These are phyloP conservation scores for Calvatia gigantea DNA, from an alignment of 768 basidiomycete genomes.

Conservation along the genomic window DNA sequence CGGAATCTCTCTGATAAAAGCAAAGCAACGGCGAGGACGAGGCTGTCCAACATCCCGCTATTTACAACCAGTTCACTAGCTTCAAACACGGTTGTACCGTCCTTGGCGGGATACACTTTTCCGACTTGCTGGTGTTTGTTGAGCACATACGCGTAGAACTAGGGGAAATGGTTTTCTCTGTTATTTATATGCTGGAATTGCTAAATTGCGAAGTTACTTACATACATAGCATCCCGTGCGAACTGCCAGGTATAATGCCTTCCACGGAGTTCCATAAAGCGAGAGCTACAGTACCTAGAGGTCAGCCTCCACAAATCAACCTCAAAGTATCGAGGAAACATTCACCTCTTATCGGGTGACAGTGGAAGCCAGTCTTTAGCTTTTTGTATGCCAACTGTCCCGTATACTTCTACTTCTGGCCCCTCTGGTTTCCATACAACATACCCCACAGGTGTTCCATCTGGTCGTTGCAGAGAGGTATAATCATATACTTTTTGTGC, in stretches of 20 bases:
- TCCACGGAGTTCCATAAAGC: constrained; percentile 8
- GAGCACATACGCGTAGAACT: constrained; percentile 8
- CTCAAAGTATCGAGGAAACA: not conserved
- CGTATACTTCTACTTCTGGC: constrained; percentile 31
- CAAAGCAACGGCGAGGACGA: constrained; percentile 1
- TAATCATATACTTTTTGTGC: constrained; percentile 26
- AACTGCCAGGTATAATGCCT: constrained; percentile 13
- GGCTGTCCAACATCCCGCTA: constrained; percentile 4
- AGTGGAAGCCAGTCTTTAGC: constrained; percentile 35
- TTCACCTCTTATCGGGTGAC: constrained; percentile 15
- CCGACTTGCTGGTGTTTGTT: constrained; percentile 7
- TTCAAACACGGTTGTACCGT: constrained; percentile 9
- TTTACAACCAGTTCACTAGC: constrained; percentile 2
- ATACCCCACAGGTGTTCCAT: constrained; percentile 32
- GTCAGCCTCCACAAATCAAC: not conserved
- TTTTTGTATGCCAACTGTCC: constrained; percentile 28
- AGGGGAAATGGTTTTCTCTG: not conserved
- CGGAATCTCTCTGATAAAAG: constrained; percentile 8
- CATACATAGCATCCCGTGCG: constrained; percentile 12
- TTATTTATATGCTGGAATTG: not conserved
- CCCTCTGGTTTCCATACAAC: constrained; percentile 34
- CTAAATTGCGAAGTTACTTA: not conserved
- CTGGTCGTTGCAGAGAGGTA: constrained; percentile 35
- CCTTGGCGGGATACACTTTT: constrained; percentile 7
- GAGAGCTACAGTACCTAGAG: not conserved